These are phyloP conservation scores for Plantago elongata DNA, from an alignment of 257 asterid genomes.

Conservation along the genomic window DNA sequence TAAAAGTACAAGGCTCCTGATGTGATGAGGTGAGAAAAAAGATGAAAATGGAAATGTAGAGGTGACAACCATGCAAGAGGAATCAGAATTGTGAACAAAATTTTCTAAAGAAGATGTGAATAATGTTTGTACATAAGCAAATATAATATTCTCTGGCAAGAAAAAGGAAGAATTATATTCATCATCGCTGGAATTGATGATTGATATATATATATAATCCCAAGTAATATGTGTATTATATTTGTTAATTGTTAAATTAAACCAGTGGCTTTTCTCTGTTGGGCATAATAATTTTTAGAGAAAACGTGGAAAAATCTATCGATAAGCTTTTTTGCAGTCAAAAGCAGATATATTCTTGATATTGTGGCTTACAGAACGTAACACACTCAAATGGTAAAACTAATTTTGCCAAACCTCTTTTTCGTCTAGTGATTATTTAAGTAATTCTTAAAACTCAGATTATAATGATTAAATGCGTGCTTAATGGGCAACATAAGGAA, in stretches of 20 bases:
- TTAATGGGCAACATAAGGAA: slow-evolving; percentile 23
- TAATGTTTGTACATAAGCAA: slow-evolving; percentile 7
- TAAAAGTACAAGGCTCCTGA: slow-evolving; percentile 4
- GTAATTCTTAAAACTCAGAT: slow-evolving; percentile 19
- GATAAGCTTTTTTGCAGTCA: slow-evolving; percentile 23
- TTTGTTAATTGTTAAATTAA: slow-evolving; percentile 4
- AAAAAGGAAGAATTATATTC: slow-evolving; percentile 16
- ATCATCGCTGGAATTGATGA: slow-evolving; percentile 22
- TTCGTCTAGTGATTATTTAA: slow-evolving; percentile 8
- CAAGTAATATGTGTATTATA: slow-evolving; percentile 6
- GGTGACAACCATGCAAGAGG: slow-evolving; percentile 30
- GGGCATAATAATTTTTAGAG: slow-evolving; percentile 1
- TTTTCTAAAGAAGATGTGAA: slow-evolving; percentile 19
- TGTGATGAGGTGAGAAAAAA: background rate
- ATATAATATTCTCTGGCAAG: slow-evolving; percentile 20
- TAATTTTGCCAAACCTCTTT: background rate
- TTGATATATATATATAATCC: slow-evolving; percentile 15
- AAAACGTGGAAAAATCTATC: slow-evolving; percentile 1
- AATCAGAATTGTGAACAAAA: slow-evolving; percentile 30
- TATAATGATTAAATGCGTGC: slow-evolving; percentile 17
- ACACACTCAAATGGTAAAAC: slow-evolving; percentile 16
- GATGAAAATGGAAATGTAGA: slow-evolving; percentile 8
- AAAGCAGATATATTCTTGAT: slow-evolving; percentile 31
- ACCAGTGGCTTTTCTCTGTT: slow-evolving; percentile 5
- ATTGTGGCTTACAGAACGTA: slow-evolving; percentile 22